Evolutionary conservation across 176 grass and related monocot genomes (phyloP), one percentile per base, ranked within the genome.

Genomic region (barley (Hordeum vulgare)): DNA sequence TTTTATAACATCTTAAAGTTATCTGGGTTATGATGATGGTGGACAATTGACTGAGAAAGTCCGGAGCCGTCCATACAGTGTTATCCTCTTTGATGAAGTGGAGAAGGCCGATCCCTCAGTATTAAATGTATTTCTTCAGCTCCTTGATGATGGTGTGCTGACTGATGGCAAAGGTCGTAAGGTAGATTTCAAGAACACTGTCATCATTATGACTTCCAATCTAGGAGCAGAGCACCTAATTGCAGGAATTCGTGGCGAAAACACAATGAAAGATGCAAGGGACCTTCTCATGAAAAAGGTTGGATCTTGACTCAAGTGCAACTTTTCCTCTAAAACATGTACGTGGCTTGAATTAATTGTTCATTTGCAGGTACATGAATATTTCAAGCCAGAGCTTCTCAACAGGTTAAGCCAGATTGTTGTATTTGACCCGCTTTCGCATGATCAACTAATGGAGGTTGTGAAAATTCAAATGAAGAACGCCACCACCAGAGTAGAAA

Each of bases 181-280:
- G 0, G 63, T 89, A 11, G 87, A 89, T 72, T 89, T 85, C 82
- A 85, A 68, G 5, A 89, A 89, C 37, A 81, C 87, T 2, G 54
- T 89, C 26, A 81, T 89, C 28, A 85, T 89, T 27, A 76, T 89
- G 82, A 89, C 87, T 9, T 85, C 87, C 28, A 89, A 89, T 61
- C 72, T 89, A 11, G 87, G 87, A 3, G 87, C 82, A 8, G 61
- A 85, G 36, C 60, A 85, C 13, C 69, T 89, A 9, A 69, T 81
- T 23, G 69, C 59, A 7, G 82, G 59, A 42, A 84, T 62, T 72
- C 39, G 15, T 1, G 77, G 87, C 3, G 40, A 88, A 41, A 56
- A 58, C 11, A 57, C 75, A 3, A 65, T 83, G 81, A 33, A 88
- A 13, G 77, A 56, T 35, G 66, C 66, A 29, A 15, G 39, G 1